phyloP scores from a whole-genome alignment of 1,284 basidiomycete genomes.

The Puccinia hordei region DNA sequence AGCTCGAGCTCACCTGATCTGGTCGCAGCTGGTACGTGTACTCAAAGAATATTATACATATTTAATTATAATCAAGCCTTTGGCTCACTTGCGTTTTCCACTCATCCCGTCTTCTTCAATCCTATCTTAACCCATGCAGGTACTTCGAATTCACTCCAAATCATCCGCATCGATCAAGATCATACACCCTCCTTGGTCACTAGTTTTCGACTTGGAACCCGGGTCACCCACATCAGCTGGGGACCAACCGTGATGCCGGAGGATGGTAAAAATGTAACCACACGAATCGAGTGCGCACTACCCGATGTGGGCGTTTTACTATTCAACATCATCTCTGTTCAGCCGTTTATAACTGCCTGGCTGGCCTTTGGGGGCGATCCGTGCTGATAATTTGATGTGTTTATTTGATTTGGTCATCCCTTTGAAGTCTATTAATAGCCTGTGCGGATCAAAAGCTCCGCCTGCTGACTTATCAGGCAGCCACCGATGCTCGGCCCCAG shows the following conservation, averaged over 20 bases:
- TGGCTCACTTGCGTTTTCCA: neutral
- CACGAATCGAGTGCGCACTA: constrained; percentile 38
- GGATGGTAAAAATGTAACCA: constrained; percentile 15
- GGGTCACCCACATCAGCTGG: constrained; percentile 42
- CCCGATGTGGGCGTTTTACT: constrained; percentile 36
- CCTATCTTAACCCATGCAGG: constrained; percentile 2
- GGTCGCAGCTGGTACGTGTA: constrained; percentile 26
- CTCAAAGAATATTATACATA: too few relatives aligned
- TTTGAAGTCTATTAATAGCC: constrained; percentile 28
- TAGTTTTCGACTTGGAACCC: constrained; percentile 1
- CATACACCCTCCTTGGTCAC: constrained; percentile 26
- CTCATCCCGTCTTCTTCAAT: neutral
- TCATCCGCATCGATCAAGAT: constrained; percentile 24
- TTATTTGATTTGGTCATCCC: constrained; percentile 1
- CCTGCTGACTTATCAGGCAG: constrained; percentile 4
- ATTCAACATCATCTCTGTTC: neutral
- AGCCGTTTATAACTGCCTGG: neutral
- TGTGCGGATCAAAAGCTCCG: constrained; percentile 41
- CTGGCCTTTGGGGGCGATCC: neutral
- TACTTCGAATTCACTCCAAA: constrained; percentile 36
- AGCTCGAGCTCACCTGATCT: constrained; percentile 30
- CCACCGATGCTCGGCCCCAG: neutral
- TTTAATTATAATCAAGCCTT: too few relatives aligned
- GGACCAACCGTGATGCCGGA: constrained; percentile 24
- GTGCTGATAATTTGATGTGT: neutral